Base-by-base conservation (phyloP, 2,329 filamentous ascomycete species). In the Talaromyces sp. region DNA sequence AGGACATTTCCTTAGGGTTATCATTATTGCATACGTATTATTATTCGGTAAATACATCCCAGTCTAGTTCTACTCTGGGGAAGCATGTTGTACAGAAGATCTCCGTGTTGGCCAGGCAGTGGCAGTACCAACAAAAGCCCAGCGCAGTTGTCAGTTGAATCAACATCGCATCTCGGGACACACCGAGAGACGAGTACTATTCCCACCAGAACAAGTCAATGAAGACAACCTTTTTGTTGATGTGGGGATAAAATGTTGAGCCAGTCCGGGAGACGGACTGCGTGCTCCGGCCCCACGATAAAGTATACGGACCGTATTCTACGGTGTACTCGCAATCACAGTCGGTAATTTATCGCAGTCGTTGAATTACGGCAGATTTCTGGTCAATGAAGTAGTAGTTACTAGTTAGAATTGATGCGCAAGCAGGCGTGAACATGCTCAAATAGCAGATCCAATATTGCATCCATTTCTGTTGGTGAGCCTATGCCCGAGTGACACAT, bases 171-270 rank as follows among this genome's bases (percentile, higher is more conserved):
- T 25, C 11, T 6, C 21, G 10, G 39, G 39, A 22, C 22, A 45
- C 22, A 45, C 22, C 43, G 28, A 17, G 31, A 31, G 43, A 31
- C 43, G 4, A 48, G 45, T 28, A 8, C 5, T 7, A 5, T 40
- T 51, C 50, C 35, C 50, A 53, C 50, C 50, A 39, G 22, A 52
- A 52, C 37, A 25, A 6, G 22, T 31, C 43, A 31, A 28, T 46
- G 43, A 31, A 22, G 17, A n/a, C n/a, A n/a, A n/a, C n/a, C 43
- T 46, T 41, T 31, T 33, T 46, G 28, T 56, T 56, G 35, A 19
- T 39, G 53, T 56, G 53, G 53, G 53, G 54, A 56, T 39, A 50
- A 56, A 56, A 5, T 56, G 54, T 56, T 56, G 54, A 56, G 54
- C 45, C 45, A 48, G 45, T 48, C 9, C 28, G 45, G 45, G n/a